Evolutionary conservation across 495 filamentous ascomycete species (phyloP), one percentile per base, ranked within the genome.

Genomic region (Cercophora scortea): DNA sequence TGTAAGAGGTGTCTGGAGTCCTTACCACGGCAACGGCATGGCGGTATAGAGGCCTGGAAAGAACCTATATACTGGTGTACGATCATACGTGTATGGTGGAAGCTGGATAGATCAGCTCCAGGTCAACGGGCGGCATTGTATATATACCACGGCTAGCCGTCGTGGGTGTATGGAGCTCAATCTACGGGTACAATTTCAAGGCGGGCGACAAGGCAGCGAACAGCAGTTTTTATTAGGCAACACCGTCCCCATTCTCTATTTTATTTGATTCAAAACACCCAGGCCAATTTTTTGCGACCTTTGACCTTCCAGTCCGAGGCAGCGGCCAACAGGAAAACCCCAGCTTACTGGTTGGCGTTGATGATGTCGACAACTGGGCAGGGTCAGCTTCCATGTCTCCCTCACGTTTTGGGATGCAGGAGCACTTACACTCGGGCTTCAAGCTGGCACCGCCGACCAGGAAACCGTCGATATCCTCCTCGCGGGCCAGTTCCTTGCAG

Each of bases 401-500:
- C 25, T 25, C 25, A 25, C 25, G 25, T 5, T 25, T 25, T 25
- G 25, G 25, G 25, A 25, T 25, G 25, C 25, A 25, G 6, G 4
- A 15, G 5, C 5, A 85, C 89, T 78, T 73, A 92, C 89, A 96
- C 61, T 91, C 93, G 61, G 93, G 93, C 83, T 98, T 98, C 77
- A 98, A 81, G 74, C 89, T 95, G 59, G 93, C 93, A 71, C 93
- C 93, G 61, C 93, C 93, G 65, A 98, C 93, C 61, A 98, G 81
- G 80, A 98, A 98, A 17, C 93, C 93, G 71, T 98, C 93, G 71
- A 98, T 92, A 77, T 98, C 94, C 53, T 78, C 67, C 81, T 96
- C 81, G 75, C 86, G 87, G 59, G 87, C 86, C 62, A 98, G 81
- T 32, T 96, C 92, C 64, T 82, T 84, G 78, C 88, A 93, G 83